Conservation (phyloP, 1,284 basidiomycete genomes). For the Tilletia horrida region DNA sequence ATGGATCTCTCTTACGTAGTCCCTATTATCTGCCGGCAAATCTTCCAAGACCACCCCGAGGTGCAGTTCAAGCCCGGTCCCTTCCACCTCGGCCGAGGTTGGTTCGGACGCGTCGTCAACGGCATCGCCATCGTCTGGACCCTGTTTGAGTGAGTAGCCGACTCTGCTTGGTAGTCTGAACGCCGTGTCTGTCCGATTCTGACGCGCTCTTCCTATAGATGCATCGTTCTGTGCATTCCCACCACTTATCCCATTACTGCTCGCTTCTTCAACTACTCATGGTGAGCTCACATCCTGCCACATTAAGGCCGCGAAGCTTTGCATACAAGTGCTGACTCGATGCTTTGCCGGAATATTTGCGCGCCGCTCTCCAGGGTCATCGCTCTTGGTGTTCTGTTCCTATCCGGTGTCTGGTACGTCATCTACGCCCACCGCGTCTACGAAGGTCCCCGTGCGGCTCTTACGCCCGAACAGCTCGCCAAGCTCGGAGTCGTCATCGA, state of each 20-base stretch:
- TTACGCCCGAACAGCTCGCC: slow-evolving; percentile 38
- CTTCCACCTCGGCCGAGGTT: slow-evolving; percentile 75
- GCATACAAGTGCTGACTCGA: not conserved
- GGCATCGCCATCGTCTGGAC: slow-evolving; percentile 64
- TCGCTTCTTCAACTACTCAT: slow-evolving; percentile 12
- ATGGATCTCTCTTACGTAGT: slow-evolving; percentile 67
- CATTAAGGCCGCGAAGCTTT: no score
- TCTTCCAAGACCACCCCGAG: slow-evolving; percentile 75
- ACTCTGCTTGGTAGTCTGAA: not conserved
- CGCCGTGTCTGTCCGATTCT: not conserved
- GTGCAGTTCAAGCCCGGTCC: slow-evolving; percentile 79
- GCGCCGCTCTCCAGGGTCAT: slow-evolving; percentile 49
- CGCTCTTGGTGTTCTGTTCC: slow-evolving; percentile 55
- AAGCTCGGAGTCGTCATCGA: slow-evolving; percentile 42
- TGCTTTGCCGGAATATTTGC: not conserved
- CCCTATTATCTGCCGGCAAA: slow-evolving; percentile 61
- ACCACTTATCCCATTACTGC: slow-evolving; percentile 33
- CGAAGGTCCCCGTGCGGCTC: slow-evolving; percentile 55
- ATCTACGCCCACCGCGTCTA: slow-evolving; percentile 57
- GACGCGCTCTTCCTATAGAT: slow-evolving; percentile 15
- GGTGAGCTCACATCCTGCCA: not conserved
- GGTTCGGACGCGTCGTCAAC: slow-evolving; percentile 67
- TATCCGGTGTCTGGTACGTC: slow-evolving; percentile 57
- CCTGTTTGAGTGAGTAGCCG: slow-evolving; percentile 45
- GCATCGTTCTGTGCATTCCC: slow-evolving; percentile 43